Evolutionary conservation across 1,284 basidiomycete species (phyloP), one percentile per base, ranked within the genome.

Genomic region (Cutaneotrichosporon daszewskae): DNA sequence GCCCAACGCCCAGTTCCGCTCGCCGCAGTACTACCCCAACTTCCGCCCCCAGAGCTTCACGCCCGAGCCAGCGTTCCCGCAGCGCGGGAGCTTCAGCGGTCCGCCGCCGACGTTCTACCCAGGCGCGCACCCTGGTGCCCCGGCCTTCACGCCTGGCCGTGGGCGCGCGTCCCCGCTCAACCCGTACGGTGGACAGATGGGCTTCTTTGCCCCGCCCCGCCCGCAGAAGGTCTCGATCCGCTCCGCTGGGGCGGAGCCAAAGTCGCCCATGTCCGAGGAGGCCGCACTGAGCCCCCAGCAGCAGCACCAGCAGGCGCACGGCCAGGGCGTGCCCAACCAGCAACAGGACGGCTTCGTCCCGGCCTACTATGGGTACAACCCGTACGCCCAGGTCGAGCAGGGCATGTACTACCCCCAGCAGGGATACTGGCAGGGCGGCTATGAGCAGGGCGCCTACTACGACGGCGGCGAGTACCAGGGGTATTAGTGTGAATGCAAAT

Each of bases 1-100:
- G 10, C 16, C 43, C 33, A 32, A 26, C 22, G 82, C 82, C 29
- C 79, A 83, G 7, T 80, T 18, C 14, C 27, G 34, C 9, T 23
- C n/a, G 7, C 29, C 42, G 14, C 28, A 20, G 13, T 41, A 42
- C 39, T 38, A 43, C 40, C 38, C 31, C 29, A 48, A 27, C 43
- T 52, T 18, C 45, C 49, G 37, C 29, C 42, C 41, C 9, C 46
- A 52, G 43, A 31, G 40, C 13, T 53, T 40, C 43, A 56, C 40
- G 18, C 51, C 40, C 31, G 43, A 45, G 33, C 43, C 42, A 7
- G 32, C 25, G 8, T 44, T 44, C 35, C 45, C 47, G 32, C 51
- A 43, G 16, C 55, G 53, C 22, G 47, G 49, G 8, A 58, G 56
- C 3, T 57, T 57, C 52, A 57, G 57, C 4, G 57, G 51, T 20